Evolutionary conservation across 2,329 filamentous ascomycete species (phyloP), one percentile per base, ranked within the genome.

Genomic region (Trichophyton mentagrophytes): DNA sequence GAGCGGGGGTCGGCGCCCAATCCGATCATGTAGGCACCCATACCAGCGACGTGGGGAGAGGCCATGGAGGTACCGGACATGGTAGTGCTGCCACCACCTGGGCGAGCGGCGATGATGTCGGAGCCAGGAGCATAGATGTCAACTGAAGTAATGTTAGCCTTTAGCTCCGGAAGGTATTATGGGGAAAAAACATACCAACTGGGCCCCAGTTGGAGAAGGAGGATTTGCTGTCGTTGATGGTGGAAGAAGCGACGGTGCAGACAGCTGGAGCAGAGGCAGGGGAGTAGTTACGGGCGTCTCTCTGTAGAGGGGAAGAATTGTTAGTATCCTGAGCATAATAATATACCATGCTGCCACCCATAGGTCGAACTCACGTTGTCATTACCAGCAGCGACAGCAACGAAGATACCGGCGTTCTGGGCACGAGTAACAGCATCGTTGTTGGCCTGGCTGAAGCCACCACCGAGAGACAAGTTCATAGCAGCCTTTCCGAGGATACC

Each of bases 91-190:
- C 78, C 74, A 47, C 74, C 76, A 63, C 72, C 71, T 25, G 72
- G 74, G 78, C 78, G 82, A 7, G 80, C 68, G 36, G 74, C 78
- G 9, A 80, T 71, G 62, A 84, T 77, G 64, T 77, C 65, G 64
- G 79, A 74, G 47, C 82, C 82, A 1, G 82, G 81, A 13, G 80
- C 82, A 66, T 80, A 84, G 67, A 85, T 72, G 67, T 83, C 81
- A 56, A 82, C 76, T 64, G 30, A 47, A n/a, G 1, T n/a, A 17
- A 17, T 30, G 22, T 63, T 42, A 63, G 44, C 25, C 30, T 15
- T 42, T 6, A 11, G 72, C 70, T 53, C 64, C 73, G 15, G 5
- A 44, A 15, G 22, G 25, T 1, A 15, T 1, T 44, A 44, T 49
- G n/a, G 6, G 8, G 13, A 17, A 27, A 13, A 13, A 17, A 63